phyloP scores from a whole-genome alignment of 2,329 filamentous ascomycete genomes.

The Diaporthe sp. region DNA sequence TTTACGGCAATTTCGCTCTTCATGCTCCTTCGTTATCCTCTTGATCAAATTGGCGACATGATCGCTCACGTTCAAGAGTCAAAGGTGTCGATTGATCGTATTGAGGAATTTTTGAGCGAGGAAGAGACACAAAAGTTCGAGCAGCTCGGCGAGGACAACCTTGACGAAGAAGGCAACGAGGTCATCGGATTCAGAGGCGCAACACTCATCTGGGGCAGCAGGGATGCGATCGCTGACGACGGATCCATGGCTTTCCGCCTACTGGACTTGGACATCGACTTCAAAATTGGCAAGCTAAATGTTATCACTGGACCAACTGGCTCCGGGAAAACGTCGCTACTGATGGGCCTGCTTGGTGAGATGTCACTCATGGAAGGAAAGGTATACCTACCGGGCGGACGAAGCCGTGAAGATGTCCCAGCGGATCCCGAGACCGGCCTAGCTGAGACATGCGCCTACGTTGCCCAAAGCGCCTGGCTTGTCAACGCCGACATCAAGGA shows the following conservation, averaged over 20 bases:
- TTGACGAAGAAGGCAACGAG: slow-evolving; percentile 77
- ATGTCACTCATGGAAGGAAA: slow-evolving; percentile 89
- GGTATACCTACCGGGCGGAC: slow-evolving; percentile 88
- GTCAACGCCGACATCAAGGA: slow-evolving; percentile 96
- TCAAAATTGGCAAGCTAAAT: slow-evolving; percentile 88
- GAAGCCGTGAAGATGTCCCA: slow-evolving; percentile 86
- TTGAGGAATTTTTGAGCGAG: slow-evolving; percentile 93
- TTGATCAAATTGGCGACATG: slow-evolving; percentile 98
- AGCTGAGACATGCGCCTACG: slow-evolving; percentile 94
- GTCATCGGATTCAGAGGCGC: slow-evolving; percentile 88
- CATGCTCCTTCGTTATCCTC: slow-evolving; percentile 89
- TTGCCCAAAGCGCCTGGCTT: slow-evolving; percentile 96
- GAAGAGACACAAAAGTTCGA: slow-evolving; percentile 97
- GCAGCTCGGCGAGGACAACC: slow-evolving; percentile 80
- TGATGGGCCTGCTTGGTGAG: slow-evolving; percentile 96
- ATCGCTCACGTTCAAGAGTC: slow-evolving; percentile 97
- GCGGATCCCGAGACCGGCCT: slow-evolving; percentile 87
- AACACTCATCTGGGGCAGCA: slow-evolving; percentile 90
- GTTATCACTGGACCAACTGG: slow-evolving; percentile 94
- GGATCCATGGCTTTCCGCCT: slow-evolving; percentile 84
- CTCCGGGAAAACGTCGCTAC: slow-evolving; percentile 92
- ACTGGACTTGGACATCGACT: slow-evolving; percentile 86
- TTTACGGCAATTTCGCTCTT: slow-evolving; percentile 98
- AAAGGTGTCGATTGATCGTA: slow-evolving; percentile 95
- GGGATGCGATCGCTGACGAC: slow-evolving; percentile 71